Percentiles rank a stretch among this genome's conserved stretches.
Evolutionary conservation across 805 yeast species (phyloP).

Genomic region (Candida tammaniensis): DNA sequence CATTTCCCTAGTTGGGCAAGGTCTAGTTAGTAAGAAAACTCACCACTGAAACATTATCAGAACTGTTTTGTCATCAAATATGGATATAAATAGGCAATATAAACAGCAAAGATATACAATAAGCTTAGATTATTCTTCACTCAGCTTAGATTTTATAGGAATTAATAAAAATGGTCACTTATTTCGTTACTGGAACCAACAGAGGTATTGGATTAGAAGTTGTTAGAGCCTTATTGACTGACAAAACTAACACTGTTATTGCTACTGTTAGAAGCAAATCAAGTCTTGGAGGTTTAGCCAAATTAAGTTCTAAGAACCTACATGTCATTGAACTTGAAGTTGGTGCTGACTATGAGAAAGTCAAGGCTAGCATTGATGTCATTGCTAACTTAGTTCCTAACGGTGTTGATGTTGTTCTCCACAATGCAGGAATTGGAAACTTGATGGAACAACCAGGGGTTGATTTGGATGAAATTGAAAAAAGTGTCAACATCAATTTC

Average conservation of each 20-base stretch:
- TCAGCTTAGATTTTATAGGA: no score
- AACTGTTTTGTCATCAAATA: no score
- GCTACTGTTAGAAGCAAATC: conserved; percentile 2
- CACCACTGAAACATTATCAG: no score
- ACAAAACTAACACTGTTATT: not conserved
- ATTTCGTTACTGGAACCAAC: conserved; percentile 1
- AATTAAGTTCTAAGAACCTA: not conserved
- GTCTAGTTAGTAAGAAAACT: no score
- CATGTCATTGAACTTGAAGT: conserved; percentile 4
- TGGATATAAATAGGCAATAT: no score
- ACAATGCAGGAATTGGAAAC: conserved; percentile 26
- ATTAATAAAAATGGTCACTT: conserved; percentile 1
- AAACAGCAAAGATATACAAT: no score
- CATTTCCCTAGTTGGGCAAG: no score
- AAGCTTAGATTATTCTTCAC: no score
- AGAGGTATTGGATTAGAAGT: conserved; percentile 3
- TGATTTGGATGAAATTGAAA: not conserved
- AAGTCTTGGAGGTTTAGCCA: not conserved
- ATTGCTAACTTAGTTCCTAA: conserved; percentile 18
- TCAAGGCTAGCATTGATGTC: conserved; percentile 6
- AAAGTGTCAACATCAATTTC: not conserved
- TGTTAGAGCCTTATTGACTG: not conserved
- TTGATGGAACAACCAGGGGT: not conserved
- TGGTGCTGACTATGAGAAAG: not conserved
- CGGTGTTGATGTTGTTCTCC: conserved; percentile 32